These are phyloP conservation scores for sunflower (Helianthus annuus) DNA, from an alignment of 129 eudicot genomes.

Conservation along the genomic window HanXRQr2.0-SUNRISE NC_035445.2:2586461-2586960, in stretches of 20 bases:
- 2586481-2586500: constrained; percentile 49
- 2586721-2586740: neutral
- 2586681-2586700: too few relatives aligned
- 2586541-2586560: constrained; percentile 49
- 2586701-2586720: neutral
- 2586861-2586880: too few relatives aligned
- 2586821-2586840: too few relatives aligned
- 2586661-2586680: too few relatives aligned
- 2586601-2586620: constrained; percentile 52
- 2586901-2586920: too few relatives aligned
- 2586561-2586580: constrained; percentile 57
- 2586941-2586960: too few relatives aligned
- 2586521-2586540: constrained; percentile 54
- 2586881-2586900: too few relatives aligned
- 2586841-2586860: too few relatives aligned
- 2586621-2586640: constrained; percentile 41
- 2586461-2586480: constrained; percentile 33
- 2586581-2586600: constrained; percentile 49
- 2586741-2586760: neutral
- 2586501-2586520: constrained; percentile 33
- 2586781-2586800: neutral
- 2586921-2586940: too few relatives aligned
- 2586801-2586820: neutral
- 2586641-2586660: neutral
- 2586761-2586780: neutral